Evolutionary conservation across 192 early-diverging fungal species (phyloP).

Genomic region (Funneliformis mosseae): DNA sequence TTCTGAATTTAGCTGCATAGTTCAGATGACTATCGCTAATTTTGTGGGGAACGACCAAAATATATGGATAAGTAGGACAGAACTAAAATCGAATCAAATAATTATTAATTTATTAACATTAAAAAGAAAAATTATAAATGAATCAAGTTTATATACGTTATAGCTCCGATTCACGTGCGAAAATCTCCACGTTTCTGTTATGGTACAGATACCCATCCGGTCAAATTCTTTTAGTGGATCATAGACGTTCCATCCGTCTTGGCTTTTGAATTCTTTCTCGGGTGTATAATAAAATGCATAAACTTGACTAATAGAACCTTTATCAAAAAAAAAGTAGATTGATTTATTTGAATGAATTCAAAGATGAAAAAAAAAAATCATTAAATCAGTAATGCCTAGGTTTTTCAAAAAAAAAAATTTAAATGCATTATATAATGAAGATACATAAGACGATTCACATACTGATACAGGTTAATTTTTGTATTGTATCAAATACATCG

Average conservation of each 20-base stretch:
- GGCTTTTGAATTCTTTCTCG: conserved; percentile 39
- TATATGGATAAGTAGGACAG: conserved; percentile 85
- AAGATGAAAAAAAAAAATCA: background rate
- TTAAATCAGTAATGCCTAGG: background rate
- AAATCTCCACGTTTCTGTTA: conserved; percentile 76
- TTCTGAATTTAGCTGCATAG: conserved; percentile 88
- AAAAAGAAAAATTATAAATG: conserved; percentile 10
- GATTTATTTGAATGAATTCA: background rate
- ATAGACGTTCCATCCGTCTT: conserved; percentile 75
- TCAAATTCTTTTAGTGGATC: conserved; percentile 76
- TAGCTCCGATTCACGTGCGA: conserved; percentile 76
- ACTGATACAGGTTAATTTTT: conserved; percentile 80
- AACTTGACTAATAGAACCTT: conserved; percentile 70
- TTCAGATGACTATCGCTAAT: conserved; percentile 90
- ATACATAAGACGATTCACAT: conserved; percentile 34
- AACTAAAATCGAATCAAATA: conserved; percentile 52
- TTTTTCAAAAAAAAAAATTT: background rate
- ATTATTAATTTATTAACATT: background rate
- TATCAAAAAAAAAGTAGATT: background rate
- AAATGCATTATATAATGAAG: background rate
- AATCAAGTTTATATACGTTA: conserved; percentile 47
- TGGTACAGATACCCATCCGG: conserved; percentile 78
- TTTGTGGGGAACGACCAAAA: conserved; percentile 79
- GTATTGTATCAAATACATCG: conserved; percentile 78
- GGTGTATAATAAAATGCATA: conserved; percentile 74